Base-by-base conservation (phyloP, 2,329 filamentous ascomycete species). In the Aureobasidium melanogenum region DNA sequence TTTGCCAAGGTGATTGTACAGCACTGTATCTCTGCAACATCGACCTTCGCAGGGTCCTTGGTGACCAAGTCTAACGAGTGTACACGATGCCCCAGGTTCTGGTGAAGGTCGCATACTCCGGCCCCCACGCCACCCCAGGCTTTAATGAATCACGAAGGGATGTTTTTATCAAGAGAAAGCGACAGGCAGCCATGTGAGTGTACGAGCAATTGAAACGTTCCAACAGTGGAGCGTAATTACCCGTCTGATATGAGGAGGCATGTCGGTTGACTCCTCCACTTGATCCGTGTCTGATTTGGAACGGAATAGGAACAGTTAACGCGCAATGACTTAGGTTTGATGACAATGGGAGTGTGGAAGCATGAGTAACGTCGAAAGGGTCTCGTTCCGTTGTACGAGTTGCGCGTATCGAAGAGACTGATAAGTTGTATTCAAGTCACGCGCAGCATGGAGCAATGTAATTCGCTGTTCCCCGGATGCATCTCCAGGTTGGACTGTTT, bases 381-480 rank as follows among this genome's bases (percentile, higher is more conserved):
- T 36, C 30, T 34, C 52, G n/a, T 56, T 46, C 28, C 39, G 26
- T 34, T 56, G 52, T 17, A 56, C 44, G 19, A 44, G 22, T 17
- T 47, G 54, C 30, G 19, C 22, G 46, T 36, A 44, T 34, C 28
- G 41, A 36, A 47, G 17, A 22, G 6, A 28, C 5, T 12, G 54
- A 47, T 7, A 28, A 38, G 30, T n/a, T 56, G 28, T 5, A 50
- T 39, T 22, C 43, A 17, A 10, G 41, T 59, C 32, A 17, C 8
- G 26, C 38, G 26, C 24, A 34, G 52, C 52, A 56, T 56, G 39
- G 6, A 54, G 50, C 50, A 41, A 54, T 12, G 39, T 26, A 34
- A 34, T 44, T 44, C 39, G 54, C 30, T 47, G 28, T 58, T 32
- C 56, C 56, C 56, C 56, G 14, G 56, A 59, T 59, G 22, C 44